Base-by-base conservation (phyloP, 768 basidiomycete genomes). In the Lentinus tigrinus region DNA sequence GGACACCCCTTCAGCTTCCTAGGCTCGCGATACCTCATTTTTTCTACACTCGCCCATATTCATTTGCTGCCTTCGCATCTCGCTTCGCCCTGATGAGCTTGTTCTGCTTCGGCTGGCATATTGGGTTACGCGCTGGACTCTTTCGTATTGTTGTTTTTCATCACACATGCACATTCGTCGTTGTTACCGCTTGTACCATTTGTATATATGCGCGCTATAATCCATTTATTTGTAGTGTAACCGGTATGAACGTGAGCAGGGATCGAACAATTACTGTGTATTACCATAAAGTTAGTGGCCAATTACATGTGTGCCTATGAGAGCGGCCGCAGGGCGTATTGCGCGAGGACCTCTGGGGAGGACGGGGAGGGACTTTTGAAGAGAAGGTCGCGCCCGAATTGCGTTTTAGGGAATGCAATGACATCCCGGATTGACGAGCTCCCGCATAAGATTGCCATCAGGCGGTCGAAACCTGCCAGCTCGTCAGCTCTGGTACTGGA, bases 401-500 rank as follows among this genome's bases (percentile, higher is more conserved):
- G 83, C 8, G 90, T 89, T 78, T 98, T 98, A 9, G 95, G 95
- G 77, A 98, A 98, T 19, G 95, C 95, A 63, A 98, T 96, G 63
- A 98, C 95, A 66, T 97, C 94, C 60, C 93, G 82, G 64, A 98
- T 98, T 38, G 93, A 93, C 57, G 83, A 81, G 3, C 93, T 83
- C 61, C 86, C 84, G 77, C 93, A 95, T 3, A 98, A 81, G 62
- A 95, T 94, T 13, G 94, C 81, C 85, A 97, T 89, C 60, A 98
- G 76, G 34, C 95, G 85, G 78, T 98, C 95, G 64, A 98, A 92
- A 46, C 95, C 95, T 95, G 71, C 21, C 39, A 23, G 49, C 3
- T 23, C 19, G 23, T 4, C 8, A 17, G n/a, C n/a, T 17, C 40
- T 23, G 16, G 40, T 17, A n/a, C 37, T 21, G 23, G 24, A 36